Percentiles rank a stretch among this genome's conserved stretches.
phyloP scores from a whole-genome alignment of 345 rosid species.

The Murraya koenigii region DNA sequence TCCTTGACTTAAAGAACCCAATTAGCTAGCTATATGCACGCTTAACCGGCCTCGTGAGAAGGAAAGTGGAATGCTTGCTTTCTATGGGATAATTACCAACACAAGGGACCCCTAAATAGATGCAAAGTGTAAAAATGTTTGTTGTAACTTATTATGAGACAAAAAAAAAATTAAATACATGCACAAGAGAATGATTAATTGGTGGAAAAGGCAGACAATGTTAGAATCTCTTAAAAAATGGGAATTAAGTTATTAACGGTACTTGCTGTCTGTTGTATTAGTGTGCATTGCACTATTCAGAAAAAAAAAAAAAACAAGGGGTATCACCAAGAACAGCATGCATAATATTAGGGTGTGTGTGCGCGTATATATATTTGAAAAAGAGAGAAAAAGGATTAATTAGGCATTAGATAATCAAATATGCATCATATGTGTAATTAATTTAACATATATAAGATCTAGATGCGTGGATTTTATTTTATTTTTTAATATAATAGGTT shows the following conservation, averaged over 20 bases:
- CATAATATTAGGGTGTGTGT: too few species aligned
- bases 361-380: too few species aligned
- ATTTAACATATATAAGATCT: neutral
- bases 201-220: slow-evolving; percentile 12
- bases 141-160: neutral
- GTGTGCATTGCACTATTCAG: neutral
- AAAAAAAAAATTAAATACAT: neutral
- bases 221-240: neutral
- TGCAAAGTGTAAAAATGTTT: neutral
- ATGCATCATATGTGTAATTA: too few species aligned
- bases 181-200: slow-evolving; percentile 10
- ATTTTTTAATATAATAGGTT: neutral
- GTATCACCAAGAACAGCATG: neutral
- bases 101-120: slow-evolving; percentile 9
- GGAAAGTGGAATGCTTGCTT: neutral
- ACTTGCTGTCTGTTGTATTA: neutral
- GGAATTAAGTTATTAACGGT: neutral
- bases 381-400: too few species aligned
- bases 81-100: neutral
- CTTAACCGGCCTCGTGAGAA: neutral
- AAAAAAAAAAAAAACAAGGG: neutral
- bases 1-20: slow-evolving; percentile 5
- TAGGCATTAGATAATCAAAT: too few species aligned
- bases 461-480: neutral
- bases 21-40: neutral